These are phyloP conservation scores for Lodderomyces pseudojiufengensis DNA, from an alignment of 1,139 yeast genomes.

Conservation along the genomic window DNA sequence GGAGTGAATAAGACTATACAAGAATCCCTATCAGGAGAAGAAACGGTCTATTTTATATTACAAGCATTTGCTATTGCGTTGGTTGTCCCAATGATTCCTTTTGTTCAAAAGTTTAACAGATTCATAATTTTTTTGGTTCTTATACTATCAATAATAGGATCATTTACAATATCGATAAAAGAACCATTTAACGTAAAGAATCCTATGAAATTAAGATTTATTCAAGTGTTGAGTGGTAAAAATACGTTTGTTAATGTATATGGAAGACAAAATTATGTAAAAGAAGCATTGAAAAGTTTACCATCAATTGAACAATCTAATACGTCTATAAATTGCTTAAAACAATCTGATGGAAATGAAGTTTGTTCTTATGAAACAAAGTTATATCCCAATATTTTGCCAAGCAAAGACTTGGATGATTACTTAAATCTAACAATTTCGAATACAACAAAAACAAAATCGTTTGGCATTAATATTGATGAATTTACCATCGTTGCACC, in stretches of 20 bases:
- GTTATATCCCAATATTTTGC: constrained; percentile 49
- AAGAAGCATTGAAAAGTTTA: constrained; percentile 47
- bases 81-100: constrained; percentile 63
- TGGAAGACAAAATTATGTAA: constrained; percentile 49
- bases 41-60: constrained; percentile 44
- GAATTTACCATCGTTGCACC: constrained; percentile 56
- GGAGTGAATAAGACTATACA: constrained; percentile 69
- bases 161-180: constrained; percentile 31
- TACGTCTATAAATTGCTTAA: constrained; percentile 30
- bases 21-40: constrained; percentile 51
- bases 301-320: constrained; percentile 54
- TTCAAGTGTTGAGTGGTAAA: constrained; percentile 49
- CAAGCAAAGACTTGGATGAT: constrained; percentile 37
- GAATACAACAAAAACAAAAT: constrained; percentile 42
- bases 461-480: constrained; percentile 67
- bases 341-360: constrained; percentile 44
- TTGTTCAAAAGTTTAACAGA: constrained; percentile 64
- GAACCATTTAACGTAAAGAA: constrained; percentile 54
- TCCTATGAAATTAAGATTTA: constrained; percentile 69
- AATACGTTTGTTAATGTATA: constrained; percentile 38
- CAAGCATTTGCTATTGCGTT: constrained; percentile 34
- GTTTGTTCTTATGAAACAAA: constrained; percentile 50
- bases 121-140: constrained; percentile 37
- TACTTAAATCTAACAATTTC: constrained; percentile 49
- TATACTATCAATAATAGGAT: constrained; percentile 31